Base-by-base conservation (phyloP, 768 basidiomycete genomes). In the Porphyrellus cyaneotinctus region DNA sequence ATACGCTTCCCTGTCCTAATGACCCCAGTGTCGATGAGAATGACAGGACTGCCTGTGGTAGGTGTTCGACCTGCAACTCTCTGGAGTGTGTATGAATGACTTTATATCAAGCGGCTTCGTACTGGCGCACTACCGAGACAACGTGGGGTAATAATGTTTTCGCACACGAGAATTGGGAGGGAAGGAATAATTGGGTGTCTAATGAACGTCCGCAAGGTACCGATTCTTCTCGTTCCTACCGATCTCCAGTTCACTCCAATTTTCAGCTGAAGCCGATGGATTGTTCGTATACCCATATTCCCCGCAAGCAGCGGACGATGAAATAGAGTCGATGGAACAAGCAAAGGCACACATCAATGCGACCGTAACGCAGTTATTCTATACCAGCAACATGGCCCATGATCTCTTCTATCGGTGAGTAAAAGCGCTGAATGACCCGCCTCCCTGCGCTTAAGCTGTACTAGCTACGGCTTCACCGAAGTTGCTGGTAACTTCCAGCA, bases 401-500 rank as follows among this genome's bases (percentile, higher is more conserved):
- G 90, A 92, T 68, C 72, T 91, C 46, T 89, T 82, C 74, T 92
- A 92, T 67, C 79, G 87, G 71, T 81, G 59, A 41, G 69, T 54
- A 35, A 3, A 10, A 1, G 2, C 0, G 3, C 11, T n/a, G 26
- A 11, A 15, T 23, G 13, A 42, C 22, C 15, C 31, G 8, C 3
- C 32, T 35, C 35, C 30, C 49, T 13, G 47, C 13, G 26, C 46
- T 43, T n/a, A 50, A 6, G 60, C 32, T 61, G 56, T 36, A 56
- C 67, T 54, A 84, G 87, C 41, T 90, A 93, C 57, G 95, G 95
- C 18, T 99, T 99, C 70, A 88, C 89, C 64, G 95, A 97, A 70
- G 76, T 77, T 10, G 73, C 88, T 2, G 95, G 95, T 14, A 97
- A 99, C 79, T 99, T 98, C 87, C 95, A 99, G 71, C 91, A 94